Percentiles rank a stretch among this genome's conserved stretches.
Conservation (phyloP, 1,139 yeast genomes). For the Tardiomyces digboiensis region DNA sequence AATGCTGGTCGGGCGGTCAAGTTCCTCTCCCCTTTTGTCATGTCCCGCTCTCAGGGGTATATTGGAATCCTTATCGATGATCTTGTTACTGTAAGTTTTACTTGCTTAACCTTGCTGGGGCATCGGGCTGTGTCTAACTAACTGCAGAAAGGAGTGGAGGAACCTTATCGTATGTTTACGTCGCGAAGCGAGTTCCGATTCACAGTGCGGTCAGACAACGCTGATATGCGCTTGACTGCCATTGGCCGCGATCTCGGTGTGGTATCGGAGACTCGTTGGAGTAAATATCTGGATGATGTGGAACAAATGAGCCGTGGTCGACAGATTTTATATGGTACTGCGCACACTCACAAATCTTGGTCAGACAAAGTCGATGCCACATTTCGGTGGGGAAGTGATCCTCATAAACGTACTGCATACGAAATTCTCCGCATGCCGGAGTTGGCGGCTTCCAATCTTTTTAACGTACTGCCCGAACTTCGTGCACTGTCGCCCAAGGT, state of each 20-base stretch:
- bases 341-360: conserved; percentile 58
- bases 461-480: conserved; percentile 26
- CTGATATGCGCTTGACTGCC: conserved; percentile 73
- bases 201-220: conserved; percentile 87
- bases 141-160: conserved; percentile 97
- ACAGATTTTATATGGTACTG: conserved; percentile 36
- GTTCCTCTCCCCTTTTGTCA: conserved; percentile 37
- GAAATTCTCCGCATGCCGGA: conserved; percentile 42
- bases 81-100: conserved; percentile 76
- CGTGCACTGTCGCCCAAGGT: conserved; percentile 41
- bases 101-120: too few species aligned
- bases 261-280: conserved; percentile 53
- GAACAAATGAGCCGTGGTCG: conserved; percentile 36
- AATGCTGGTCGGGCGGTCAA: conserved; percentile 63
- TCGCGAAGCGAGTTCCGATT: conserved; percentile 91
- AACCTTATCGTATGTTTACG: conserved; percentile 97
- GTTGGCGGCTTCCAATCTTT: conserved; percentile 27
- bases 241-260: conserved; percentile 61
- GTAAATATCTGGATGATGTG: conserved; percentile 37
- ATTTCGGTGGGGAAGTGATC: conserved; percentile 27
- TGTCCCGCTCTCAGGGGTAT: conserved; percentile 77
- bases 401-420: conserved; percentile 44
- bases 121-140: too few species aligned
- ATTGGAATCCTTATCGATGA: conserved; percentile 93
- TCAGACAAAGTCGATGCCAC: conserved; percentile 26